A percentile compares a stretch with the other conserved stretches of the same genome.
These are phyloP conservation scores for Hanseniaspora sp. DNA, from an alignment of 1,139 yeast species.

Conservation along the genomic window DNA sequence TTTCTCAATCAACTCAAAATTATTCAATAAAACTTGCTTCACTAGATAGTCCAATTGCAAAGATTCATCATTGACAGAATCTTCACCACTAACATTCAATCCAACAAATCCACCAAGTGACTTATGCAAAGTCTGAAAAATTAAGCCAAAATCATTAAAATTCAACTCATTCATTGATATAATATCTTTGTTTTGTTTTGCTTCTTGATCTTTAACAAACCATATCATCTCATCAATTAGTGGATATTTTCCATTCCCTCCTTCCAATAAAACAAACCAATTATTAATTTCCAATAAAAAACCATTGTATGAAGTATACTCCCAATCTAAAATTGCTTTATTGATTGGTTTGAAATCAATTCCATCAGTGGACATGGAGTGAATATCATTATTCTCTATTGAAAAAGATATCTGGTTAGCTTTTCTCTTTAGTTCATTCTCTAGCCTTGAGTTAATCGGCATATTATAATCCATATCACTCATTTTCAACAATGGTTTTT, in stretches of 20 bases:
- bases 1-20: background rate
- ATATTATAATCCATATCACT: slow-evolving; percentile 28
- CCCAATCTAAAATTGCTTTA: slow-evolving; percentile 38
- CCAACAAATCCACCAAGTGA: background rate
- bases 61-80: slow-evolving; percentile 6
- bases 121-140: slow-evolving; percentile 1
- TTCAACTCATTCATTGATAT: background rate
- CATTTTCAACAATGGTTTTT: background rate
- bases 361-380: background rate
- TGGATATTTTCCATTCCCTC: background rate
- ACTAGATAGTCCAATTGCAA: slow-evolving; percentile 10
- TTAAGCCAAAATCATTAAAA: background rate
- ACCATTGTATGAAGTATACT: slow-evolving; percentile 34
- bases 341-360: slow-evolving; percentile 25
- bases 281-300: slow-evolving; percentile 38
- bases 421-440: slow-evolving; percentile 28
- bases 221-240: slow-evolving; percentile 5
- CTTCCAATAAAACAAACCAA: slow-evolving; percentile 27
- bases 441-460: slow-evolving; percentile 23
- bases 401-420: slow-evolving; percentile 23
- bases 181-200: background rate
- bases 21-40: slow-evolving; percentile 3
- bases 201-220: slow-evolving; percentile 1
- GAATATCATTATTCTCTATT: background rate
- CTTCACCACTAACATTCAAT: background rate